Base-by-base conservation (phyloP, 2,329 filamentous ascomycete species). In the Aspergillus brasiliensis region DNA sequence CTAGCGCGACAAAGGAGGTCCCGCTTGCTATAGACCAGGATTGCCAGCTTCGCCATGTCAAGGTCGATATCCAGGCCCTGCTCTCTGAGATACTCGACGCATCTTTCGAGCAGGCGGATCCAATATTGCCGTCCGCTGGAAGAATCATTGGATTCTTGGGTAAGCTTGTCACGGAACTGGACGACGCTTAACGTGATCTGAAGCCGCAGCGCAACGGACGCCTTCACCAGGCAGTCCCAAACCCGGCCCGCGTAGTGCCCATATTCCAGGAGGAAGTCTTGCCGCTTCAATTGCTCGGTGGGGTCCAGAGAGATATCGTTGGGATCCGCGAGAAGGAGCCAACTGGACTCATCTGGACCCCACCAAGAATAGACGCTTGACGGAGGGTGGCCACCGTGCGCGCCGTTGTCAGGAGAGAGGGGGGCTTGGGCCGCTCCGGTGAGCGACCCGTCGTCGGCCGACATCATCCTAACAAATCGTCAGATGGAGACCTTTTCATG, bases 161-260 rank as follows among this genome's bases (percentile, higher is more conserved):
- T 57, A 28, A 57, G 46, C 55, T 57, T 57, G 34, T 57, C 46
- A 42, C 46, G 55, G 17, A 57, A 34, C 15, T 15, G 13, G 27
- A 51, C 31, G 17, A 57, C 54, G n/a, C n/a, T n/a, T 37, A 5
- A 23, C 7, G 8, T 38, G 5, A 13, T 13, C 7, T 17, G 13
- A 44, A 8, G 6, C 19, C 17, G 17, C 19, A 38, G 13, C 5
- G 19, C 19, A 5, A 15, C 2, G 46, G 31, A 42, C 8, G 31
- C 31, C 19, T 13, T 19, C 28, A 21, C n/a, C 4, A 57, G 19
- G 34, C 34, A 34, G 5, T 44, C 28, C 44, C 44, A 51, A 17
- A 51, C 19, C 37, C 55, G 46, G n/a, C 34, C 55, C 31, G 46
- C 46, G 15, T 57, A 57, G 34, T 51, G 34, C 4, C 55, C 31